Base-by-base conservation (phyloP, 306 rosid genomes). In the Quercus mongolica region DNA sequence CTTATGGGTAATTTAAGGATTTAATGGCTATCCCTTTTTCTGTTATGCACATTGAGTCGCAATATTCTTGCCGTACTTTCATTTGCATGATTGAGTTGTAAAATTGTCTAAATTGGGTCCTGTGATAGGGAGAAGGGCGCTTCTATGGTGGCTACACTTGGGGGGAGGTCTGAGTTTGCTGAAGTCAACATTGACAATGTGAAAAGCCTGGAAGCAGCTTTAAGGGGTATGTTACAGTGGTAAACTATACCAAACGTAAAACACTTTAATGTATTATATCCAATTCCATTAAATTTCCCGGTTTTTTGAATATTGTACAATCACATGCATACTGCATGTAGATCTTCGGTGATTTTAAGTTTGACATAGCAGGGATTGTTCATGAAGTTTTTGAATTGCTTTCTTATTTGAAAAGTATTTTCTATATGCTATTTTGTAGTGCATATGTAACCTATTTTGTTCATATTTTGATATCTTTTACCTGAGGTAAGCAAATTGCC, bases 81-180 rank as follows among this genome's bases (percentile, higher is more conserved):
- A 12, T 49, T 12, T 49, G 54, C 54, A 49, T 13, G 25, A 63
- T 8, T 30, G 64, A 55, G 11, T 33, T 38, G 75, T 26, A 51
- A 5, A 17, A 2, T 61, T 51, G 51, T 17, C 2, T 21, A 6
- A 61, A 69, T 11, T 79, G 52, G 75, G 69, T 76, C 20, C 75
- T 12, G 33, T 81, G 71, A 56, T 85, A 94, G 97, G 84, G 95
- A 86, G 73, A 94, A 89, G 75, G 97, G 94, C 17, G 87, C 83
- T 57, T 85, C 88, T 41, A 82, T 92, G 89, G 92, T 86, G 80
- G 69, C 87, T 3, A 89, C 87, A 78, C 90, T 92, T 10, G 94
- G 97, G 20, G 84, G 77, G 5, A 87, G 85, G 69, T 86, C 97
- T 20, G 80, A 83, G 62, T 94, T 92, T 71, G 80, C 88, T 21